A percentile compares a stretch with the other conserved stretches of the same genome.
Conservation (phyloP, 2,329 filamentous ascomycete genomes). For the Cladosporium sp. region DNA sequence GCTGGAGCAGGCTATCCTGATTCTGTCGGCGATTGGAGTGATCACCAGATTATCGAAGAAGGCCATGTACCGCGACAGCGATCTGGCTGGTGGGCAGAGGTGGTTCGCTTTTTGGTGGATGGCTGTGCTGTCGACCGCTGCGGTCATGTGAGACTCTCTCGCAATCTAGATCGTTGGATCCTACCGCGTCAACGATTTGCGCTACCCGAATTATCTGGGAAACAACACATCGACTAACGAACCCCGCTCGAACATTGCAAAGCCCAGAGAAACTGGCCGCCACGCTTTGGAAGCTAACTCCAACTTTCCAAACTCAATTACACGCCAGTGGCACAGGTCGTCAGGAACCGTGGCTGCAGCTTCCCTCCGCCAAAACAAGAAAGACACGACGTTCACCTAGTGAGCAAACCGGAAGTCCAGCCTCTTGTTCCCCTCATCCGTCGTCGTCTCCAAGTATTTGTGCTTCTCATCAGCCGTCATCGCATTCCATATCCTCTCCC, state of each 20-base stretch:
- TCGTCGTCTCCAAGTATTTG: constrained; percentile 31
- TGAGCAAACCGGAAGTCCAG: constrained; percentile 31
- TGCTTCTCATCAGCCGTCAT: constrained; percentile 32
- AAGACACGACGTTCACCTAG: constrained; percentile 12
- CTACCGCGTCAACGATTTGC: too few relatives aligned
- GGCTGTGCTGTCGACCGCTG: neutral
- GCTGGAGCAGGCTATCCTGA: constrained; percentile 6
- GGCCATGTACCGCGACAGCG: neutral
- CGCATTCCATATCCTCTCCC: constrained; percentile 31
- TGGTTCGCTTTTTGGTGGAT: constrained; percentile 9
- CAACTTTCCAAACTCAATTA: too few relatives aligned
- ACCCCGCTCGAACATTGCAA: too few relatives aligned
- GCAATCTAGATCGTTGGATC: too few relatives aligned
- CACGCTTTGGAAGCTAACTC: too few relatives aligned
- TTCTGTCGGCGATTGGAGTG: constrained; percentile 3
- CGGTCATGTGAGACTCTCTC: neutral
- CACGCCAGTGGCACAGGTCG: too few relatives aligned
- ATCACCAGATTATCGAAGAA: constrained; percentile 4
- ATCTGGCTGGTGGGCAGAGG: neutral
- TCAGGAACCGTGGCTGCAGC: too few relatives aligned
- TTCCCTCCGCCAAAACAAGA: neutral
- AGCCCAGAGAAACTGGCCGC: too few relatives aligned
- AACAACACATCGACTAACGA: too few relatives aligned
- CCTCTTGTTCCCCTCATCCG: constrained; percentile 33
- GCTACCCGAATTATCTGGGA: too few relatives aligned